Percentiles rank a stretch among this genome's conserved stretches.
These are phyloP conservation scores for Eutypella sp. DNA, from an alignment of 2,329 filamentous ascomycete species.

Conservation along the genomic window DNA sequence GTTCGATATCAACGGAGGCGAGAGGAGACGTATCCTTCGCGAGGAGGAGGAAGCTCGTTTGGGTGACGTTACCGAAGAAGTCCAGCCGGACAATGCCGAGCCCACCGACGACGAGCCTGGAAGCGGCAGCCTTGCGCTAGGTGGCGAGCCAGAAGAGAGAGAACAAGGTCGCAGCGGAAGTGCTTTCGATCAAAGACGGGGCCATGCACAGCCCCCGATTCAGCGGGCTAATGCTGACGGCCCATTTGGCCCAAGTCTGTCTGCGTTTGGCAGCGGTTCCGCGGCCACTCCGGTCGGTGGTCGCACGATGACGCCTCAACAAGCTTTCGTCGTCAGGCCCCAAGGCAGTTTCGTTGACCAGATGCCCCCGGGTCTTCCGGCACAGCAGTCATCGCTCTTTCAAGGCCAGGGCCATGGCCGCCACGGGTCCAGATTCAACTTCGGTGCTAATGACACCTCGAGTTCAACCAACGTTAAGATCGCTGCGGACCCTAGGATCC, in stretches of 20 bases:
- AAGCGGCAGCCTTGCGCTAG: conserved; percentile 78
- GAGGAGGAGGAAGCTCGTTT: conserved; percentile 61
- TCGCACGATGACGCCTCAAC: conserved; percentile 75
- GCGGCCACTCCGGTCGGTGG: conserved; percentile 57
- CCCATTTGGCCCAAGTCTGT: conserved; percentile 50
- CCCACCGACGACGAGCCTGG: conserved; percentile 70
- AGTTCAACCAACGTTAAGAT: conserved; percentile 66
- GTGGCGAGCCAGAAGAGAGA: conserved; percentile 85
- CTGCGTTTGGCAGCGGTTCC: conserved; percentile 43
- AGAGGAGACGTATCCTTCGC: conserved; percentile 72
- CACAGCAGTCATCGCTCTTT: conserved; percentile 46
- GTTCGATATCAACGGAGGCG: conserved; percentile 77
- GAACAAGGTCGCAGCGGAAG: conserved; percentile 50
- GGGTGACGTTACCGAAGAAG: conserved; percentile 45
- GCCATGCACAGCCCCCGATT: conserved; percentile 71
- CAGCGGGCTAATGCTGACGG: conserved; percentile 56
- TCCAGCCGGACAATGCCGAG: conserved; percentile 39
- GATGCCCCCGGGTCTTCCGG: conserved; percentile 54
- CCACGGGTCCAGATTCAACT: conserved; percentile 83
- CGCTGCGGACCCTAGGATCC: conserved; percentile 71
- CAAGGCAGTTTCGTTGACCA: conserved; percentile 56
- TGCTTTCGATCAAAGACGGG: conserved; percentile 53
- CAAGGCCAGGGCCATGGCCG: conserved; percentile 67
- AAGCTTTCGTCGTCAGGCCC: conserved; percentile 67
- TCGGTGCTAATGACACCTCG: conserved; percentile 68